Evolutionary conservation across 1,284 basidiomycete species (phyloP).

Genomic region (Microbotryomycetes sp.): DNA sequence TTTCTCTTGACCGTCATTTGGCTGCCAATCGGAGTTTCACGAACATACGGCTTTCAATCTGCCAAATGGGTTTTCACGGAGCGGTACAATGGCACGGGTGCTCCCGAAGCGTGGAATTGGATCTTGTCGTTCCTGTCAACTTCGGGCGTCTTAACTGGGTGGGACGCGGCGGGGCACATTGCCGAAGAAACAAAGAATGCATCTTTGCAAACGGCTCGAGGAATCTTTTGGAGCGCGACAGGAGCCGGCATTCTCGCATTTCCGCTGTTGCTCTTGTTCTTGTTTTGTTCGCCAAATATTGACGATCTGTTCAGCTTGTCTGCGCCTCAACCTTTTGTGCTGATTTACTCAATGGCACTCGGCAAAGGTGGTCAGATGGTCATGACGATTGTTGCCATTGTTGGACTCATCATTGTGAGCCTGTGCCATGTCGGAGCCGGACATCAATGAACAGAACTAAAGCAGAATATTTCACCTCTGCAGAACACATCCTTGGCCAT

Average conservation of each 20-base stretch:
- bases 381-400: constrained; percentile 70
- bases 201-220: constrained; percentile 67
- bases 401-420: constrained; percentile 68
- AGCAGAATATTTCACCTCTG: not conserved
- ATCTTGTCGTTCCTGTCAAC: constrained; percentile 59
- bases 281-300: constrained; percentile 75
- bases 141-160: constrained; percentile 73
- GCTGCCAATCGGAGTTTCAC: constrained; percentile 77
- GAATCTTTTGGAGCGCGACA: constrained; percentile 65
- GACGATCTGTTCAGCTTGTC: constrained; percentile 62
- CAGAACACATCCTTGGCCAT: constrained; percentile 76
- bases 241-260: constrained; percentile 58
- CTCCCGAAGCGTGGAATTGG: constrained; percentile 52
- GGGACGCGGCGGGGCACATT: constrained; percentile 73
- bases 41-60: constrained; percentile 71
- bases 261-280: constrained; percentile 56
- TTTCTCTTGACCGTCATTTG: constrained; percentile 77
- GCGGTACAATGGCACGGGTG: constrained; percentile 76
- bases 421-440: too few species aligned
- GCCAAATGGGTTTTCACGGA: constrained; percentile 70
- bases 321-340: constrained; percentile 81
- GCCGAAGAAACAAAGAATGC: constrained; percentile 85
- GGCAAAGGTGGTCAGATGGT: constrained; percentile 68
- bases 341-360: constrained; percentile 69
- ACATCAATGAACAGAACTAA: not conserved